Base-by-base conservation (phyloP, 768 basidiomycete genomes). In the Lentinula detonsa region DNA sequence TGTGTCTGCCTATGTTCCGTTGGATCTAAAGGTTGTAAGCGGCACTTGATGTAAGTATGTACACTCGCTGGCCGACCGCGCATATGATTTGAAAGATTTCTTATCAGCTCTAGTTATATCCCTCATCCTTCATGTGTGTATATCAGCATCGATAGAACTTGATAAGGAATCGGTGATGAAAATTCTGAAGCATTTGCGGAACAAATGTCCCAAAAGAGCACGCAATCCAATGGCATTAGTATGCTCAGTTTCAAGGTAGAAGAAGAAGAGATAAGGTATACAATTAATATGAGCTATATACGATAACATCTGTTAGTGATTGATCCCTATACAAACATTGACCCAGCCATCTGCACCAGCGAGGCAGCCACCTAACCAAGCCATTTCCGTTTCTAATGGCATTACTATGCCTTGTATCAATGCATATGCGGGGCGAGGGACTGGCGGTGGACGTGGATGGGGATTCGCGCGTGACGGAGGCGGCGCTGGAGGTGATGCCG, bases 341-440 rank as follows among this genome's bases (percentile, higher is more conserved):
- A 96, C 80, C 95, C 95, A 98, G 5, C 97, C 97, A 68, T 98
- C 97, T 11, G 94, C 93, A 7, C 94, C 95, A 11, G 88, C 85
- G 73, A 98, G 76, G 67, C 93, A 94, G 18, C 91, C 88, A 9
- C 93, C 90, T n/a, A 98, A 72, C 95, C 96, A 97, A 4, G 89
- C 93, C 73, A 98, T 80, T 69, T 98, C 96, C 5, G 93, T 81
- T 34, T 97, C 94, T 7, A 84, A 78, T 1, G 96, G 97, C 1
- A 88, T 74, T 2, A 81, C 73, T 18, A 98, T 86, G 11, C 97
- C 96, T 70, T 98, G 96, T 11, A 95, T 78, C 51, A 97, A 72
- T 0, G 89, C 84, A 66, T 85, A 89, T 11, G 92, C 95, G 39
- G 90, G 79, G 56, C 87, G 81, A 9, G 75, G 69, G 15, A 73